A percentile compares a stretch with the other conserved stretches of the same genome.
phyloP scores from a whole-genome alignment of 2,329 filamentous ascomycete genomes.

The Neonectria coccinea region DNA sequence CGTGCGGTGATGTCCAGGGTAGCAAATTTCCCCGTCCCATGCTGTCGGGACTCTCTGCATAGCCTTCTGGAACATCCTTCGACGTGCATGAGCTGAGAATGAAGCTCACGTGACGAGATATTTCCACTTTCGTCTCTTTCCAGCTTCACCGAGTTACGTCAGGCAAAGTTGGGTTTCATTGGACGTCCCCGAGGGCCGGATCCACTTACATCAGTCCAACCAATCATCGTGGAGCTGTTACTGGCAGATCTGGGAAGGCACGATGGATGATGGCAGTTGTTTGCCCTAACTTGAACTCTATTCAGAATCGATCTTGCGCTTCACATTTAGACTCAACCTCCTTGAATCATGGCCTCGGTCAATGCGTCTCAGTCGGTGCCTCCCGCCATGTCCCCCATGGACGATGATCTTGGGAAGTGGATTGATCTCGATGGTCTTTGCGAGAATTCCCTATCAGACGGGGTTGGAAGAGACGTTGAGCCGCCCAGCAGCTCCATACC shows the following conservation, averaged over 20 bases:
- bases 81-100: constrained; percentile 20
- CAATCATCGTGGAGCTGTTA: constrained; percentile 10
- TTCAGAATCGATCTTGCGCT: constrained; percentile 5
- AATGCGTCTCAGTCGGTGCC: neutral
- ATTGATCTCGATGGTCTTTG: constrained; percentile 42
- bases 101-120: constrained; percentile 22
- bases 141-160: constrained; percentile 29
- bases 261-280: constrained; percentile 3
- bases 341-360: constrained; percentile 16
- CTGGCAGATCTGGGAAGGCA: constrained; percentile 1
- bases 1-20: neutral
- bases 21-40: neutral
- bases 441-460: constrained; percentile 32
- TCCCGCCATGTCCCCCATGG: neutral
- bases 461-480: constrained; percentile 26
- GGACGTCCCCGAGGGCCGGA: neutral
- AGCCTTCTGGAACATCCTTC: constrained; percentile 20
- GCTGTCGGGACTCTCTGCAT: constrained; percentile 7
- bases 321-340: constrained; percentile 1
- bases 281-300: constrained; percentile 16
- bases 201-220: constrained; percentile 12
- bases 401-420: constrained; percentile 41
- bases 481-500: constrained; percentile 26
- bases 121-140: constrained; percentile 27
- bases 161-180: constrained; percentile 12